phyloP scores from a whole-genome alignment of 2,329 filamentous ascomycete species.

The Botryotinia narcissicola region DNA sequence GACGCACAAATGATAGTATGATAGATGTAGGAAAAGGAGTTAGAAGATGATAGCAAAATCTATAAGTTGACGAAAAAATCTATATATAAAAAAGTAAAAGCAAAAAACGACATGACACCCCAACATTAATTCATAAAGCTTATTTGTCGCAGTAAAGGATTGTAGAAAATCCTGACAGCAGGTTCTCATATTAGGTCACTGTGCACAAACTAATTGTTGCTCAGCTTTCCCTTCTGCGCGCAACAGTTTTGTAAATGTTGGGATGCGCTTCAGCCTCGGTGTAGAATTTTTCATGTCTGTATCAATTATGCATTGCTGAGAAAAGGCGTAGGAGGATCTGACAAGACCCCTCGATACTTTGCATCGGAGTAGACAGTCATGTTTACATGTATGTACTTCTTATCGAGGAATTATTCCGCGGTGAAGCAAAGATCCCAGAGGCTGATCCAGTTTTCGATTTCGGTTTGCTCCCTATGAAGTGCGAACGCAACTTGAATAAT shows the following conservation, averaged over 20 bases:
- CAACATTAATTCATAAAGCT: background rate
- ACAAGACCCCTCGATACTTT: background rate
- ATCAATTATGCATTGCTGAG: background rate
- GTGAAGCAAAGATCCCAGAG: background rate
- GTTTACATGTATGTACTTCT: background rate
- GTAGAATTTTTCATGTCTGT: background rate
- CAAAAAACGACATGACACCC: background rate
- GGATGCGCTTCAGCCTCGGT: background rate
- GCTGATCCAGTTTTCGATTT: background rate
- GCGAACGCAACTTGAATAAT: background rate
- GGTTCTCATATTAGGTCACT: background rate
- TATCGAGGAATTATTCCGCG: background rate
- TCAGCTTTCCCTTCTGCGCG: background rate
- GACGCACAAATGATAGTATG: too few relatives aligned
- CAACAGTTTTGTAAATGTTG: background rate
- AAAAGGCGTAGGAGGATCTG: background rate
- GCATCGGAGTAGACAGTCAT: background rate
- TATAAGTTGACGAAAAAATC: background rate
- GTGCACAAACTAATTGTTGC: background rate
- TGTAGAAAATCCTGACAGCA: background rate
- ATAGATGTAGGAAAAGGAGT: background rate
- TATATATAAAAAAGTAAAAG: background rate
- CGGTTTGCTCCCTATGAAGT: background rate
- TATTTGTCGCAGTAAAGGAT: background rate
- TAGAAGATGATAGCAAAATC: background rate